These are phyloP conservation scores for Onygenales sp. DNA, from an alignment of 2,329 filamentous ascomycete species.

Conservation along the genomic window DNA sequence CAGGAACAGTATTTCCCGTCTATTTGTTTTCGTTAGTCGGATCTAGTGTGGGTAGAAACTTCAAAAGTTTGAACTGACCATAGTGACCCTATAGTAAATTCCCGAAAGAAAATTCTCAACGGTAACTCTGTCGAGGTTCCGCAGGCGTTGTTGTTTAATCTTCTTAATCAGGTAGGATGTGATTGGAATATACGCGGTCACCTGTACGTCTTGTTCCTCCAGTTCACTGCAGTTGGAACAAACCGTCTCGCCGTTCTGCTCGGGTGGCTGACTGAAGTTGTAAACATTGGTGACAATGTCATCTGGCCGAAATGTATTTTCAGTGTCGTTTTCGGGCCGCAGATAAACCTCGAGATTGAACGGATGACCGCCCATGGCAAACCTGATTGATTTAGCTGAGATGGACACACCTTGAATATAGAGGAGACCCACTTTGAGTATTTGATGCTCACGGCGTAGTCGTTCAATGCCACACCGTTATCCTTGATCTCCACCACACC, in stretches of 20 bases:
- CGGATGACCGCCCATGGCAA: background rate
- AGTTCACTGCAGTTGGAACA: background rate
- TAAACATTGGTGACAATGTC: background rate
- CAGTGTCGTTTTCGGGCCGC: background rate
- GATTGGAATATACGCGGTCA: background rate
- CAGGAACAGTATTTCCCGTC: background rate
- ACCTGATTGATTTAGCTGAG: background rate
- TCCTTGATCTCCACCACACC: background rate
- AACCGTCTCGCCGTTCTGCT: background rate
- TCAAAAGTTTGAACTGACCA: background rate
- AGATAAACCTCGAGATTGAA: background rate
- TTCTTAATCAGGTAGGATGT: background rate
- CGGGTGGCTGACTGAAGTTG: background rate
- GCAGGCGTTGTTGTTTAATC: background rate
- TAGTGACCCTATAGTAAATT: background rate
- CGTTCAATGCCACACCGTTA: background rate
- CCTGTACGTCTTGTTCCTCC: background rate
- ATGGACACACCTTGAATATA: background rate
- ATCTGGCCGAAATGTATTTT: background rate
- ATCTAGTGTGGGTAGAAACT: background rate
- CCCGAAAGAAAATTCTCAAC: background rate
- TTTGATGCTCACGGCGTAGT: background rate
- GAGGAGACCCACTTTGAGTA: background rate
- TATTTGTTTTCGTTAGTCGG: background rate
- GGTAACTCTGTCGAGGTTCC: background rate